Conservation (phyloP, 2,329 filamentous ascomycete species). For the Beauveria sp. region DNA sequence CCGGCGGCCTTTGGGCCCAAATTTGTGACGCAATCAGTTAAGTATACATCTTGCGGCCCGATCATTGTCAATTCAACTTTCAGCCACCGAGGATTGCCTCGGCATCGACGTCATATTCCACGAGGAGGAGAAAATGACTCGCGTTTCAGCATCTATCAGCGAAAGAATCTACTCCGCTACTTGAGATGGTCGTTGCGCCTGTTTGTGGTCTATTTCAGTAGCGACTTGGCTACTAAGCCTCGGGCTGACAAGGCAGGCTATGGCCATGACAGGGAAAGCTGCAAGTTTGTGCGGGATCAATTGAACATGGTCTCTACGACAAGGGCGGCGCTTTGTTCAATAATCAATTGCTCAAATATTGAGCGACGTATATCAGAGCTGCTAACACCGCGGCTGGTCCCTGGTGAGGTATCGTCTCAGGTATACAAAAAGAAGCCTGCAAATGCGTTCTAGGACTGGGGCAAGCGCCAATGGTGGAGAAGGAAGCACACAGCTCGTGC, state of each 20-base stretch:
- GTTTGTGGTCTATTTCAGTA: neutral
- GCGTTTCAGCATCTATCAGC: neutral
- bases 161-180: neutral
- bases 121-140: neutral
- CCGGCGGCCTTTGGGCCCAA: neutral
- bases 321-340: neutral
- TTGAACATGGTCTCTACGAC: neutral
- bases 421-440: neutral
- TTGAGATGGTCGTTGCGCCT: neutral
- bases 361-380: neutral
- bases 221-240: neutral
- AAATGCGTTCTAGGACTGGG: slow-evolving; percentile 5
- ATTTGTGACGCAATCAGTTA: neutral
- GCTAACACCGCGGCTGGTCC: neutral
- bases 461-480: slow-evolving; percentile 11
- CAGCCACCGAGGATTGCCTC: neutral
- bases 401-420: neutral
- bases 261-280: neutral
- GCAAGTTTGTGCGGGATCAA: neutral
- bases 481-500: slow-evolving; percentile 23
- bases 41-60: neutral
- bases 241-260: neutral
- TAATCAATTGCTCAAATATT: neutral
- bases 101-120: neutral
- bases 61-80: neutral